Evolutionary conservation across 768 basidiomycete genomes (phyloP).

Genomic region (Kwoniella bestiolae): DNA sequence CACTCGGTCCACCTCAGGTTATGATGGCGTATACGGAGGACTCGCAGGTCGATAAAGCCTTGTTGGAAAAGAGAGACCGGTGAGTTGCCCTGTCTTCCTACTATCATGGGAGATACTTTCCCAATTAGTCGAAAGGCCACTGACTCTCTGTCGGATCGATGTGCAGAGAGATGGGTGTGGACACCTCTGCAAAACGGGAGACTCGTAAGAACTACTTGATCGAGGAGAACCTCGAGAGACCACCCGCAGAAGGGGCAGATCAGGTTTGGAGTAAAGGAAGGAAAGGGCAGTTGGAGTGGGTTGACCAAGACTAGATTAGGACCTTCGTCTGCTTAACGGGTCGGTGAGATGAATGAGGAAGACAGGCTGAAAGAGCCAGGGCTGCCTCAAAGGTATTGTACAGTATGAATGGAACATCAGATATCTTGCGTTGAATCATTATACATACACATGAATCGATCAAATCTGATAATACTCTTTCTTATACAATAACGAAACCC

Average conservation of each 20-base stretch:
- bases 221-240: constrained; percentile 57
- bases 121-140: too few relatives aligned
- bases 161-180: constrained; percentile 53
- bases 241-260: constrained; percentile 55
- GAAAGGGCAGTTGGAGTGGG: constrained; percentile 56
- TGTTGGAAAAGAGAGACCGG: constrained; percentile 57
- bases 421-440: too few relatives aligned
- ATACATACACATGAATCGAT: too few relatives aligned
- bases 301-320: constrained; percentile 12
- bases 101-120: too few relatives aligned
- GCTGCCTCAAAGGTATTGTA: too few relatives aligned
- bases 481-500: neutral
- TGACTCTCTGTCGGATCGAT: neutral
- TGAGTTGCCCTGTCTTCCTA: constrained; percentile 18
- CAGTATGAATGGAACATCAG: too few relatives aligned
- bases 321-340: too few relatives aligned
- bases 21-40: constrained; percentile 62
- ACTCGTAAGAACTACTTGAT: constrained; percentile 59
- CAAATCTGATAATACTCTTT: too few relatives aligned
- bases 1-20: constrained; percentile 61
- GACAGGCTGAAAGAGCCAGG: too few relatives aligned
- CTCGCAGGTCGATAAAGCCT: constrained; percentile 54
- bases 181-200: constrained; percentile 57
- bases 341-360: too few relatives aligned
- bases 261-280: constrained; percentile 58